Percentiles rank a stretch among this genome's conserved stretches.
These are phyloP conservation scores for Candida mesenterica DNA, from an alignment of 1,139 yeast species.

Conservation along the genomic window DNA sequence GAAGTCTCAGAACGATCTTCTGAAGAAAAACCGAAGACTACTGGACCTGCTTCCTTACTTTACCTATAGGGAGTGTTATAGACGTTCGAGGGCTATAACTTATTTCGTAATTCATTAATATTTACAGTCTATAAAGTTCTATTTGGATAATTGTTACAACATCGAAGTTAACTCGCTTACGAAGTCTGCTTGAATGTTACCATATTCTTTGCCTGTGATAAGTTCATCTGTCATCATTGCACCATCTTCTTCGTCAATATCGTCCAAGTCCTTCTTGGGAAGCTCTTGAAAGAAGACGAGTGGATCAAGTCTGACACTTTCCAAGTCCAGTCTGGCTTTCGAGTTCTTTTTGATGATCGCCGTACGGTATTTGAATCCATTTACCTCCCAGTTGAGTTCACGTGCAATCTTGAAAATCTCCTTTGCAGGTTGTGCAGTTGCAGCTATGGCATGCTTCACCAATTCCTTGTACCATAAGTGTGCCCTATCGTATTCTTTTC, in stretches of 20 bases:
- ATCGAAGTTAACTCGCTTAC: slow-evolving; percentile 8
- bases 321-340: slow-evolving; percentile 20
- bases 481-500: slow-evolving; percentile 30
- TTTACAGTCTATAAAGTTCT: neutral
- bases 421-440: slow-evolving; percentile 28
- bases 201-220: slow-evolving; percentile 12
- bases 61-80: no score
- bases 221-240: slow-evolving; percentile 23
- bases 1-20: no score
- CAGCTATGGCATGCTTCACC: slow-evolving; percentile 31
- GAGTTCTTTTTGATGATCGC: slow-evolving; percentile 23
- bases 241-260: slow-evolving; percentile 15
- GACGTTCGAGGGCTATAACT: no score
- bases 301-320: slow-evolving; percentile 23
- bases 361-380: slow-evolving; percentile 34
- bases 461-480: slow-evolving; percentile 41
- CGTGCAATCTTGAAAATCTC: slow-evolving; percentile 36
- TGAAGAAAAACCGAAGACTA: no score
- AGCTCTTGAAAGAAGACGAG: slow-evolving; percentile 16
- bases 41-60: no score
- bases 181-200: slow-evolving; percentile 7
- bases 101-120: neutral
- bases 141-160: no score
- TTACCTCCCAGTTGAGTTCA: slow-evolving; percentile 35
- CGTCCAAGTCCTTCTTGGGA: slow-evolving; percentile 4